Evolutionary conservation across 2,329 filamentous ascomycete genomes (phyloP).

Genomic region (Fusarium mangiferae): DNA sequence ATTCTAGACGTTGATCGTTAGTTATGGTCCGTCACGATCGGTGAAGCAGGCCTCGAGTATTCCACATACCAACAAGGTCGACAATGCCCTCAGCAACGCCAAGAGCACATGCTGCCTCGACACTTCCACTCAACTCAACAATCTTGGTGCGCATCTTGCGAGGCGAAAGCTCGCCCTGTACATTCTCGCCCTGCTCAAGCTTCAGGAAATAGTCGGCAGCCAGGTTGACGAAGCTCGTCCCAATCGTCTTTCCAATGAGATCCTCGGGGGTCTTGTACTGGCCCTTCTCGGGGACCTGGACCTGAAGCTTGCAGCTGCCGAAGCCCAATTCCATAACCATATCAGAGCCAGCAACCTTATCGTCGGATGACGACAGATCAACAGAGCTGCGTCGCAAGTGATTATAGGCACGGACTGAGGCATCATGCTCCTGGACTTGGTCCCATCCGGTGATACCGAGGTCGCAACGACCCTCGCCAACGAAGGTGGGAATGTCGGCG

Average conservation of each 20-base stretch:
- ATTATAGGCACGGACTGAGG: conserved; percentile 62
- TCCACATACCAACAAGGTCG: conserved; percentile 86
- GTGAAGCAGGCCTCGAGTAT: not conserved
- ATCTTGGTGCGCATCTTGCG: conserved; percentile 83
- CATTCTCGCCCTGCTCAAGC: conserved; percentile 70
- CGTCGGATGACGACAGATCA: conserved; percentile 42
- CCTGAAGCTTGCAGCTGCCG: conserved; percentile 90
- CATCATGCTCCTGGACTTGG: conserved; percentile 91
- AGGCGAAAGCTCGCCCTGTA: conserved; percentile 47
- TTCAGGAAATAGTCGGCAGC: conserved; percentile 84
- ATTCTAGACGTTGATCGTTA: conserved; percentile 68
- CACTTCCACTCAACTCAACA: conserved; percentile 94
- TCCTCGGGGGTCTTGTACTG: conserved; percentile 74
- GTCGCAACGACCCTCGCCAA: conserved; percentile 92
- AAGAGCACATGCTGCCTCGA: conserved; percentile 94
- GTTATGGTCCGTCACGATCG: not conserved
- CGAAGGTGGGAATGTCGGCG: conserved; percentile 96
- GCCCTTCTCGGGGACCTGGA: conserved; percentile 94
- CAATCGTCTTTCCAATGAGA: conserved; percentile 90
- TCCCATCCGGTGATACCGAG: conserved; percentile 95
- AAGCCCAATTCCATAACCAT: conserved; percentile 92
- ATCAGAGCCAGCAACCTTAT: conserved; percentile 73
- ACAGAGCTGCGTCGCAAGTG: conserved; percentile 59
- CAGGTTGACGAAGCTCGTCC: conserved; percentile 92
- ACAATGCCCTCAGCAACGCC: conserved; percentile 98